Evolutionary conservation across 2,329 filamentous ascomycete genomes (phyloP).

Genomic region (Acephala macrosclerotiorum): DNA sequence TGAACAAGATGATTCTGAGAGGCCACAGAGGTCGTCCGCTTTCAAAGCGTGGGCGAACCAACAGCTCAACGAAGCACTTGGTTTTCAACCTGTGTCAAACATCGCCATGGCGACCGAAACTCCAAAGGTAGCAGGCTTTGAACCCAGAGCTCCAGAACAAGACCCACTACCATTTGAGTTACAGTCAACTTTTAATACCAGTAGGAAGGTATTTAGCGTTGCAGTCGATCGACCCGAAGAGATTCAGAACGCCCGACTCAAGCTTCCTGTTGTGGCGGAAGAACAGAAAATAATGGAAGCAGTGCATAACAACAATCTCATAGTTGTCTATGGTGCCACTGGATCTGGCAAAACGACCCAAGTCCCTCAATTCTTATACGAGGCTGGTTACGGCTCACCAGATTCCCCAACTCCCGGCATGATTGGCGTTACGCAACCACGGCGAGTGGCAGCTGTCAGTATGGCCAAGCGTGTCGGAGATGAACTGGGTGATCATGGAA

Average conservation of each 20-base stretch:
- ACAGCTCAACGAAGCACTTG: constrained; percentile 84
- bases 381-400: constrained; percentile 86
- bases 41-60: constrained; percentile 95
- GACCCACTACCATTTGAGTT: constrained; percentile 75
- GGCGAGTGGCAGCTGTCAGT: constrained; percentile 93
- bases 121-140: constrained; percentile 67
- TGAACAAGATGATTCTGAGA: constrained; percentile 42
- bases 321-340: constrained; percentile 93
- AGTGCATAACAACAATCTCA: constrained; percentile 87
- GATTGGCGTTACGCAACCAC: constrained; percentile 94
- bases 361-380: constrained; percentile 93
- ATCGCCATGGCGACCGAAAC: constrained; percentile 46
- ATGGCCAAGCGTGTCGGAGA: constrained; percentile 93
- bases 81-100: constrained; percentile 59
- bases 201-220: constrained; percentile 80
- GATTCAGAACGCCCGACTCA: constrained; percentile 79
- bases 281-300: constrained; percentile 99
- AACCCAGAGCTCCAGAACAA: constrained; percentile 71
- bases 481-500: constrained; percentile 80
- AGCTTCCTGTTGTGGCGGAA: constrained; percentile 89
- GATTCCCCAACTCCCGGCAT: constrained; percentile 84
- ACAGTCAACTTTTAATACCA: constrained; percentile 61
- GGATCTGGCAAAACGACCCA: constrained; percentile 98
- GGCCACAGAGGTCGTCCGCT: constrained; percentile 61
- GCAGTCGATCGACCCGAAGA: constrained; percentile 72